These are phyloP conservation scores for Thymus quinquecostatus DNA, from an alignment of 257 asterid genomes.

Conservation along the genomic window DNA sequence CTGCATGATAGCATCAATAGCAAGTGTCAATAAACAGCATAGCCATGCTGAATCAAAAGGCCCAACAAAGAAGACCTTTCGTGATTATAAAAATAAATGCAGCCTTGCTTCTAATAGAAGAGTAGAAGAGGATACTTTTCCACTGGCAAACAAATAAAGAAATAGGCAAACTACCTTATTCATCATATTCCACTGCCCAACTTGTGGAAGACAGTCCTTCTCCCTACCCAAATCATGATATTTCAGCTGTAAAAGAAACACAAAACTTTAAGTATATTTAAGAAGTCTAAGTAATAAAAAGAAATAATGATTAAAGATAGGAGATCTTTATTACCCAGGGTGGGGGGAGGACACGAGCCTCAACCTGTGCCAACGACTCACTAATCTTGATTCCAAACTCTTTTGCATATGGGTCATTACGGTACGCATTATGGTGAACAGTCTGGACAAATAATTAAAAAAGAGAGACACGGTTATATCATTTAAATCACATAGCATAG, in stretches of 20 bases:
- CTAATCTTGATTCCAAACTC: slow-evolving; percentile 98
- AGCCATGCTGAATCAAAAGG: background rate
- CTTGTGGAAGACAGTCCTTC: slow-evolving; percentile 87
- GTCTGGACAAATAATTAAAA: slow-evolving; percentile 49
- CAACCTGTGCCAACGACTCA: slow-evolving; percentile 84
- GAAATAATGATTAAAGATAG: slow-evolving; percentile 37
- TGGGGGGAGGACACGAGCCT: no score
- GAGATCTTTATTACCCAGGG: no score
- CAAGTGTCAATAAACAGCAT: slow-evolving; percentile 9
- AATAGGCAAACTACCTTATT: slow-evolving; percentile 58
- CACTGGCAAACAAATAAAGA: background rate
- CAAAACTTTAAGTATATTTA: slow-evolving; percentile 10
- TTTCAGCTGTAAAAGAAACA: slow-evolving; percentile 62
- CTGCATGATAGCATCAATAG: slow-evolving; percentile 44
- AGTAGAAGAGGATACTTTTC: background rate
- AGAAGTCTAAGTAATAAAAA: background rate
- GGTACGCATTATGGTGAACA: slow-evolving; percentile 83
- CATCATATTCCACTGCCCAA: slow-evolving; percentile 99
- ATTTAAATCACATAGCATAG: no score
- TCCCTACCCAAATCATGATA: slow-evolving; percentile 94
- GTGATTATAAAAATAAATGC: background rate
- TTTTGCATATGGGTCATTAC: slow-evolving; percentile 75
- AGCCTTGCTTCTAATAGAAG: background rate
- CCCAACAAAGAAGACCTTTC: no score
- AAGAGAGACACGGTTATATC: no score